Evolutionary conservation across 202 grass and related monocot genomes (phyloP), one percentile per base, ranked within the genome.

Genomic region (Elaeis oleifera): DNA sequence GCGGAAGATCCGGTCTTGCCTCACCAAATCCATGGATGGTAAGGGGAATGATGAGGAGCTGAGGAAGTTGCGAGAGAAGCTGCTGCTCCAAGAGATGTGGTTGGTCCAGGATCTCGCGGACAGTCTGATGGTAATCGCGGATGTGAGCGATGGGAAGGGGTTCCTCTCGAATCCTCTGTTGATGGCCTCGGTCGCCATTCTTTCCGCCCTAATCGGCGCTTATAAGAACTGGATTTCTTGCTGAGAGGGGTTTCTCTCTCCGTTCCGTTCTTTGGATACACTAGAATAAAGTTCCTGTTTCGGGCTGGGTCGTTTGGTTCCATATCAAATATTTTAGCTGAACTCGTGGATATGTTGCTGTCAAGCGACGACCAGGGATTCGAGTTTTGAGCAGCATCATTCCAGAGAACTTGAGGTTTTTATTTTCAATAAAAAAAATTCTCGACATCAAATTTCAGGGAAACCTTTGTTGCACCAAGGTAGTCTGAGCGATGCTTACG

Each of bases 81-180:
- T 96, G 67, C 60, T 77, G 71, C 75, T 91, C 49, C 90, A 96
- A 71, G 71, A 76, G 27, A 69, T 91, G 16, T 80, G 81, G 16
- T 58, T 89, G 16, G 79, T 96, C 60, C 84, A 96, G 76, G 91
- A 91, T 61, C 55, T 83, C 14, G 91, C 87, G 0, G 91, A 96
- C 64, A 81, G 76, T 1, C 76, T 96, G 48, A 96, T 96, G 91
- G 87, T 74, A 49, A 67, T 96, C 0, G 88, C 79, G 25, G 91
- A 96, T 14, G 87, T 90, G 44, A 91, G 76, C 4, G 69, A 82
- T 13, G 82, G 74, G 6, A 84, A 83, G 59, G 87, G 76, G 0
- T 69, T 78, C 32, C 64, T 80, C 6, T 84, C 80, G 36, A 88
- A 72, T 61, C 79, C 84, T 54, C 63, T 79, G 17, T 63, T 89